A percentile compares a stretch with the other conserved stretches of the same genome.
Evolutionary conservation across 768 basidiomycete genomes (phyloP).

Genomic region (Podaxis sp.): DNA sequence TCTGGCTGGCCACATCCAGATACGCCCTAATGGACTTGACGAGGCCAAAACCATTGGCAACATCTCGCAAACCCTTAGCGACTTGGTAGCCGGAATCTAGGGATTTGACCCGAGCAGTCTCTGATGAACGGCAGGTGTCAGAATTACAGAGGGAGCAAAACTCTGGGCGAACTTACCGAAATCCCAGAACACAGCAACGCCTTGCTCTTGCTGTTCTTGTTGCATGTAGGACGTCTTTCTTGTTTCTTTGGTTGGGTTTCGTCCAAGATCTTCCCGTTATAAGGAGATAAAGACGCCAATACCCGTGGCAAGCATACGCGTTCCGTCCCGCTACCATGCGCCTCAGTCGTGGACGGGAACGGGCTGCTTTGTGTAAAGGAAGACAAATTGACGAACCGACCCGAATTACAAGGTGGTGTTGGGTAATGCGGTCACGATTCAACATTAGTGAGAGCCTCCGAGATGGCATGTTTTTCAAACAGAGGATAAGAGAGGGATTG

Average conservation of each 20-base stretch:
- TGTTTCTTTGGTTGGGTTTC: background rate
- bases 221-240: background rate
- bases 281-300: background rate
- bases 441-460: too few relatives aligned
- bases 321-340: background rate
- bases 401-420: background rate
- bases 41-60: constrained; percentile 44
- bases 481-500: too few relatives aligned
- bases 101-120: constrained; percentile 30
- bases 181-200: constrained; percentile 39
- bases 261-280: background rate
- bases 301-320: background rate
- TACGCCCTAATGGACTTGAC: constrained; percentile 52
- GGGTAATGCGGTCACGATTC: background rate
- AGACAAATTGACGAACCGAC: background rate
- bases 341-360: background rate
- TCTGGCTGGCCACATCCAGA: constrained; percentile 34
- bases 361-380: background rate
- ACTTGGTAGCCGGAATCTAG: constrained; percentile 35
- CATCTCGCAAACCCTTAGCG: constrained; percentile 36
- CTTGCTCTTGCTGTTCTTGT: constrained; percentile 7
- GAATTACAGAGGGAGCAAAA: background rate
- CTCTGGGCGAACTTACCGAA: constrained; percentile 26
- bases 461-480: too few relatives aligned
- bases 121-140: constrained; percentile 20